Base-by-base conservation (phyloP, 768 basidiomycete species). In the Chiua virens region DNA sequence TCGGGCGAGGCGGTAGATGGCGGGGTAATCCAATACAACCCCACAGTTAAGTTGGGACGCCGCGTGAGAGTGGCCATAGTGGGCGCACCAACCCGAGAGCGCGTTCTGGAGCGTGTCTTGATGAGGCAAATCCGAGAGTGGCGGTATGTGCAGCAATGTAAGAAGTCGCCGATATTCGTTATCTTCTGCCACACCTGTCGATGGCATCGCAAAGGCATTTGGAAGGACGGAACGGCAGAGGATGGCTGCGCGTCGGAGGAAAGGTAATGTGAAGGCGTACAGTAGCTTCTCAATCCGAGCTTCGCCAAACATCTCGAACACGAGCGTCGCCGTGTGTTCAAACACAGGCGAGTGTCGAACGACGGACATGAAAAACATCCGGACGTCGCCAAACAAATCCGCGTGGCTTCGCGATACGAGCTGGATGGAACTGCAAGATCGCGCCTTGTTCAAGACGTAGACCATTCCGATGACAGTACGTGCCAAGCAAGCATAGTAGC, bases 281-380 rank as follows among this genome's bases (percentile, higher is more conserved):
- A 98, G 72, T 40, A 95, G 70, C 67, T 88, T 91, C 62, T 94
- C 87, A 42, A 98, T 87, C 34, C 87, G 78, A 5, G 85, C 85
- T 61, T 92, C 90, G 45, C 92, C 88, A 55, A 92, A 86, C 4
- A 85, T 80, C 38, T 87, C 83, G 47, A 95, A 86, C 1, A 85
- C 86, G 41, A 89, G 71, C 22, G 85, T 89, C 4, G 90, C 87
- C 0, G 86, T 89, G 59, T 90, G 90, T 55, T 93, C 90, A 57
- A 93, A 88, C 30, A 89, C 81, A 0, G 89, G 89, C 0, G 90
- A 93, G 63, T 94, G 92, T 3, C 92, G 85, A 21, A 92, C 89
- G 42, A 92, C 88, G 2, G 88, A 92, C 79, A 90, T 89, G 74
- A 91, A 91, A 67, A 93, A 92, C 80, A 90, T 87, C 15, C 87